Conservation (phyloP, 2,329 filamentous ascomycete genomes). For the Simplicillium aogashimaense region DNA sequence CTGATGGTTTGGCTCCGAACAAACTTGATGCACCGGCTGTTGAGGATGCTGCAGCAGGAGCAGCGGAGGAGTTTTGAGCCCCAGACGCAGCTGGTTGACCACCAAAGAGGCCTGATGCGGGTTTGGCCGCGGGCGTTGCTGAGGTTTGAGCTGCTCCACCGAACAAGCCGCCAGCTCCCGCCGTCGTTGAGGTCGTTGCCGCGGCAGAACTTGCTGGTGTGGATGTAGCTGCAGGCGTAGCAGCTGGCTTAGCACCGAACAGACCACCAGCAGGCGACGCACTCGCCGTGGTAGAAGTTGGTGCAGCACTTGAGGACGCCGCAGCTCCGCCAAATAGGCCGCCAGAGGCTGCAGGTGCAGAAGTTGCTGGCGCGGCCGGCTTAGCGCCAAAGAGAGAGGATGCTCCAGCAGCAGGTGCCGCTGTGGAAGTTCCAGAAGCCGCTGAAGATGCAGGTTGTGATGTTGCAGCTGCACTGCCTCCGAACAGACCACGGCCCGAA, state of each 20-base stretch:
- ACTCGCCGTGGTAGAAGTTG: slow-evolving; percentile 12
- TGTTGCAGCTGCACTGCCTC: slow-evolving; percentile 15
- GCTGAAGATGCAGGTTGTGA: slow-evolving; percentile 14
- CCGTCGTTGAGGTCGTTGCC: slow-evolving; percentile 18
- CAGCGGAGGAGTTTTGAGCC: slow-evolving; percentile 10
- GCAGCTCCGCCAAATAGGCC: slow-evolving; percentile 12
- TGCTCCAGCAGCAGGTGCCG: slow-evolving; percentile 14
- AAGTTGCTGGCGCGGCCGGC: slow-evolving; percentile 6
- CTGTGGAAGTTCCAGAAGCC: slow-evolving; percentile 8
- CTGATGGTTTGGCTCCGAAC: slow-evolving; percentile 23
- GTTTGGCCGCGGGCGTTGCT: slow-evolving; percentile 6
- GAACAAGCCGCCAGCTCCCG: slow-evolving; percentile 21
- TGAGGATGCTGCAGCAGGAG: slow-evolving; percentile 17
- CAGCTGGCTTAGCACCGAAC: slow-evolving; percentile 31
- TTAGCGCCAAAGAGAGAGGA: slow-evolving; percentile 13
- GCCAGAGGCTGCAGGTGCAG: slow-evolving; percentile 9
- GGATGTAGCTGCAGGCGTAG: slow-evolving; percentile 9
- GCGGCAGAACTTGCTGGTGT: slow-evolving; percentile 20
- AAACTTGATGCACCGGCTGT: slow-evolving; percentile 20
- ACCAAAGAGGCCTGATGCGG: slow-evolving; percentile 19
- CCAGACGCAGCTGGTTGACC: slow-evolving; percentile 19
- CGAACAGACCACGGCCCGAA: slow-evolving; percentile 17
- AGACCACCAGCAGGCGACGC: slow-evolving; percentile 12
- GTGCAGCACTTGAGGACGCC: slow-evolving; percentile 12
- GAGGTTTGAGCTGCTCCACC: slow-evolving; percentile 18